Evolutionary conservation across 306 rosid species (phyloP).

Genomic region (Glycine latifolia): DNA sequence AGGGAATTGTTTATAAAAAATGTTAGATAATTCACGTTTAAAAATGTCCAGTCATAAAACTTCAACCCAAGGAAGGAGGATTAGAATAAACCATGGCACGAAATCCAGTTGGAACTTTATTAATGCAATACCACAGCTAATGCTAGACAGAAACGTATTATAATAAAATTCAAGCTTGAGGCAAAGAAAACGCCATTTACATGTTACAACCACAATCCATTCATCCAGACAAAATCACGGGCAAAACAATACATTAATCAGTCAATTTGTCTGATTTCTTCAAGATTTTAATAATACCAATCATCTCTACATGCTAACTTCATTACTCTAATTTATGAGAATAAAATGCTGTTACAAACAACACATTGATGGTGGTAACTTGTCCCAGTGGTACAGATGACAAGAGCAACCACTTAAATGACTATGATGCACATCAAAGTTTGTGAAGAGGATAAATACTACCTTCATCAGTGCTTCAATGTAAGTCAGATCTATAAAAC

Average conservation of each 20-base stretch:
- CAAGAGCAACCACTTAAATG: constrained; percentile 43
- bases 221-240: not conserved
- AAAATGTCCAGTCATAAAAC: not conserved
- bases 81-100: not conserved
- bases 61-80: not conserved
- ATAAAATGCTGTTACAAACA: constrained; percentile 47
- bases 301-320: constrained; percentile 42
- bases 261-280: constrained; percentile 34
- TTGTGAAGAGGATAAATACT: constrained; percentile 7
- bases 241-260: constrained; percentile 7
- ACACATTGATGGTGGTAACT: constrained; percentile 33
- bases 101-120: not conserved
- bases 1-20: too few species aligned
- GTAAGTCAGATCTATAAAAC: constrained; percentile 48
- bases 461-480: constrained; percentile 43
- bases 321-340: constrained; percentile 4
- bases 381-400: constrained; percentile 30
- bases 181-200: not conserved
- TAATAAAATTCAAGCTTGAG: constrained; percentile 7
- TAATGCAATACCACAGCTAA: constrained; percentile 15
- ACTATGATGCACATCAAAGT: too few species aligned
- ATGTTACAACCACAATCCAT: too few species aligned
- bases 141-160: constrained; percentile 18
- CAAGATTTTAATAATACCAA: constrained; percentile 31
- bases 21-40: not conserved